Base-by-base conservation (phyloP, 2,329 filamentous ascomycete species). In the Neopestalotiopsis sp. region DNA sequence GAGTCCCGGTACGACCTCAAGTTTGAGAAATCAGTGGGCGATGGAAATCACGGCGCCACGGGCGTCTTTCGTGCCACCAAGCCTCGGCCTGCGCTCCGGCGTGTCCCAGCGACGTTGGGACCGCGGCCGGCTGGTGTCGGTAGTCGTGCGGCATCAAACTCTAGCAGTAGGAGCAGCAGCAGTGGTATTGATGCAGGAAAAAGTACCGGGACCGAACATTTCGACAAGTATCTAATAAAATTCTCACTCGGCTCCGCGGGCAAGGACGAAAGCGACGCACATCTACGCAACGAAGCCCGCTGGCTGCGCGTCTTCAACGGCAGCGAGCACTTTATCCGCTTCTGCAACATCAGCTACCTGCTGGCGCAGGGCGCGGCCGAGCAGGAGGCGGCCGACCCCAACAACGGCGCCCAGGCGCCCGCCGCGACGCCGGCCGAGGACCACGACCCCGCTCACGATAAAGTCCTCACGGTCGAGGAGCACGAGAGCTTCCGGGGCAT, bases 181-280 rank as follows among this genome's bases (percentile, higher is more conserved):
- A 49, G 42, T 4, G 5, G 42, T 6, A 2, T 28, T 28, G 40
- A 5, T 12, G 40, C 40, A 42, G 40, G 10, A 28, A 28, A 28
- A 28, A 28, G 24, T 28, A 28, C 24, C 3, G 42, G 42, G 17
- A 20, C 5, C 17, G 45, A 20, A 20, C 17, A 17, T 17, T 53
- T n/a, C 20, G 57, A 59, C 24, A 38, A 38, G 59, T 42, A 38
- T 5, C 32, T 62, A 0, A 14, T 62, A 4, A 62, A 62, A 32
- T 62, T 38, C 59, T 62, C 59, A 10, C 59, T 62, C n/a, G 59
- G 59, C 30, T 17, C 17, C 9, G 24, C 34, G 2, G n/a, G n/a
- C 2, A 62, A 62, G 59, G 59, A 38, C 24, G 59, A 40, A 13
- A 62, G 59, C 32, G 59, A 62, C 59, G 12, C 7, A 24, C 59